phyloP scores from a whole-genome alignment of 345 rosid genomes.

The Toxicodendron radicans region DNA sequence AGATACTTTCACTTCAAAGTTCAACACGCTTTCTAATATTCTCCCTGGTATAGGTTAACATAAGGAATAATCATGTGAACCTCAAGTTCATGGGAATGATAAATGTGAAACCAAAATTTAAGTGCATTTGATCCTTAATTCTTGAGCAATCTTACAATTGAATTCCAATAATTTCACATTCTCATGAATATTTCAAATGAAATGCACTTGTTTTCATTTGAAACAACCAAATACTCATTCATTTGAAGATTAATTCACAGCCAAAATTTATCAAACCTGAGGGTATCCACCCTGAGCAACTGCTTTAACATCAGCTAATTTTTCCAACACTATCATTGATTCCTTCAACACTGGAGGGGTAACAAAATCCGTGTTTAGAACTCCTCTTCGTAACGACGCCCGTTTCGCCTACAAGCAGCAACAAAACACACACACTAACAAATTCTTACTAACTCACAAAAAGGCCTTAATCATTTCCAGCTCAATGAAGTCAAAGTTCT shows the following conservation, averaged over 20 bases:
- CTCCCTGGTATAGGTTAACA: not conserved
- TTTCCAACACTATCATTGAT: constrained; percentile 55
- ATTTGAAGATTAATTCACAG: not conserved
- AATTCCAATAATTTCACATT: not conserved
- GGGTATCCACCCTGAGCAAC: constrained; percentile 92
- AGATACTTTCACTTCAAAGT: not conserved
- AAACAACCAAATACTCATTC: not conserved
- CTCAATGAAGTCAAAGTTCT: not conserved
- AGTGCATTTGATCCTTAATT: not conserved
- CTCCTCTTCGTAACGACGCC: constrained; percentile 65
- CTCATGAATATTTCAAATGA: not conserved
- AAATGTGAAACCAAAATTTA: not conserved
- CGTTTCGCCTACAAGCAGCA: constrained; percentile 55
- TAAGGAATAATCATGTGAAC: not conserved
- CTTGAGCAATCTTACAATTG: not conserved
- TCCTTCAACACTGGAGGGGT: constrained; percentile 82
- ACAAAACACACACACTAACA: not conserved
- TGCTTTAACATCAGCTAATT: constrained; percentile 64
- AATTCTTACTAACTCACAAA: constrained; percentile 1
- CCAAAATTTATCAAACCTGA: constrained; percentile 45
- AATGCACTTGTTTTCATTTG: not conserved
- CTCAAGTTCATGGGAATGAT: not conserved
- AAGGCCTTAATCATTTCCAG: not conserved
- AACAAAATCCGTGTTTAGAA: constrained; percentile 73
- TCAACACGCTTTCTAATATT: not conserved